Base-by-base conservation (phyloP, 2,329 filamentous ascomycete species). In the Trichoderma koningii region DNA sequence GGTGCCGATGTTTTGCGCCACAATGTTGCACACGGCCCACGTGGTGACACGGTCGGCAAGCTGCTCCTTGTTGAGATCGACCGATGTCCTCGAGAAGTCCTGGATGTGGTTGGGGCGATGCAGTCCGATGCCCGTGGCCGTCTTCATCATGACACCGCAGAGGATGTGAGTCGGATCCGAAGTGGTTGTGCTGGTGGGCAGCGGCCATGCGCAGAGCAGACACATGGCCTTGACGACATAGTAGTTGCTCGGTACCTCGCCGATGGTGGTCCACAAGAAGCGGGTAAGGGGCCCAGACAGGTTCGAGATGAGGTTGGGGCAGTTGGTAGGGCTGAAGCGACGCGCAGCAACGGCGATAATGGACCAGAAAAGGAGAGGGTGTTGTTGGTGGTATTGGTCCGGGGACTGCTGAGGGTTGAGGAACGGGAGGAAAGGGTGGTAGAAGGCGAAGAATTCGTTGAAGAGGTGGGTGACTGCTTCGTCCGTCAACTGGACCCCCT, bases 11-110 rank as follows among this genome's bases (percentile, higher is more conserved):
- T 87, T 88, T 72, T 94, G 91, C 23, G 90, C 88, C 41, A 93
- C 91, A 68, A 94, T 90, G 73, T 95, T 95, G 79, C 90, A 92
- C 4, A 92, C 89, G 1, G 91, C 91, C 91, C 91, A 95, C 1
- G 91, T 94, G 57, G 87, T 87, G 50, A 93, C 86, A 44, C 91
- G 84, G 72, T 95, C 91, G 69, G 90, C 86, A 65, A 93, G 85
- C 71, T 93, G 90, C 73, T 93, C 90, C 71, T 89, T 89, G 70
- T 90, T 89, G 45, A 94, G 80, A 69, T 93, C 88, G 38, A 91
- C 82, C 2, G 87, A 89, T 30, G 90, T 88, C 56, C 90, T 82
- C 1, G 90, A 92, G 74, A 94, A 95, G 75, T 94, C 91, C 74
- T 93, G 90, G 51, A 90, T 91, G 74, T 93, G 88, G 63, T 89